A percentile compares a stretch with the other conserved stretches of the same genome.
phyloP scores from a whole-genome alignment of 306 rosid genomes.

The Prunus fruticosa region DNA sequence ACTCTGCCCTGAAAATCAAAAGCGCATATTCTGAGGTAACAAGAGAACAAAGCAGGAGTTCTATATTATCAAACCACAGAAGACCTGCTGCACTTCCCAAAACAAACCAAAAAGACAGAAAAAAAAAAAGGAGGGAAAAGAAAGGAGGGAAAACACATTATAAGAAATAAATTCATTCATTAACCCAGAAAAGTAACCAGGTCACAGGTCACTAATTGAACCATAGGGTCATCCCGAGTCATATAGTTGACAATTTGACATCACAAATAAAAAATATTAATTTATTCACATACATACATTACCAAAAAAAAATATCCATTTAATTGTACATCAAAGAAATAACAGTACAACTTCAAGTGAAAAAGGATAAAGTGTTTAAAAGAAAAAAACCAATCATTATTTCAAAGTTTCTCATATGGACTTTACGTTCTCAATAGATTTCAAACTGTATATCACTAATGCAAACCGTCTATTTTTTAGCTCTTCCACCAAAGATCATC shows the following conservation, averaged over 20 bases:
- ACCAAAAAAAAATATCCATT: background rate
- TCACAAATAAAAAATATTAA: no score
- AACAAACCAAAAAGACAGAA: background rate
- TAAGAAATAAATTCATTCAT: background rate
- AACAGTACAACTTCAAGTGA: background rate
- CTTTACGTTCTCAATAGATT: background rate
- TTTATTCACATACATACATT: background rate
- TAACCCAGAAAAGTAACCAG: background rate
- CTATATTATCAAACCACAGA: constrained; percentile 5
- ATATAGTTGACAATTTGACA: background rate
- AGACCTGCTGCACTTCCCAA: background rate
- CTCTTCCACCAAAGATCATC: no score
- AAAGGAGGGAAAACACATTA: background rate
- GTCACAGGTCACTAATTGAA: background rate
- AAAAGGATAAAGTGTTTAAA: background rate
- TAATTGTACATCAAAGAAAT: background rate
- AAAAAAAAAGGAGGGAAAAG: background rate
- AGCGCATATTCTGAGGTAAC: constrained; percentile 15
- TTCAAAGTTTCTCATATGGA: background rate
- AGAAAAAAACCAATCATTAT: background rate
- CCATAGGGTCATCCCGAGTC: background rate
- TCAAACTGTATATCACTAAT: background rate
- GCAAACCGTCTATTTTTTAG: no score
- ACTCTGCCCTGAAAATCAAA: constrained; percentile 43
- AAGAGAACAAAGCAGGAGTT: background rate